phyloP scores from a whole-genome alignment of 768 basidiomycete species.

The Boletellus emodensis region DNA sequence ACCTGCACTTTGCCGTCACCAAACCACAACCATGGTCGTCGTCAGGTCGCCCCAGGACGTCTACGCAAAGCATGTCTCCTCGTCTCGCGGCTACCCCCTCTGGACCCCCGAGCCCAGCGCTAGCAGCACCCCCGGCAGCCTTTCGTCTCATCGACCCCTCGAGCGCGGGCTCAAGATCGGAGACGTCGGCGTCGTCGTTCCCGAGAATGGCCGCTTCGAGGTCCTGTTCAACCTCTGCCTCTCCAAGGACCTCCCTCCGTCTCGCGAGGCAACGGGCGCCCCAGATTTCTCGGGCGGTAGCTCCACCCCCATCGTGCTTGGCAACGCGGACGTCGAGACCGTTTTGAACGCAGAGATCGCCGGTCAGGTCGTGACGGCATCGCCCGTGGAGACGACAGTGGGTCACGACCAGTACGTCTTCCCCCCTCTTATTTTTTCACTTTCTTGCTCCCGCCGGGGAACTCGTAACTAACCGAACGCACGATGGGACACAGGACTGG shows the following conservation, averaged over 20 bases:
- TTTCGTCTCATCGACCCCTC: background rate
- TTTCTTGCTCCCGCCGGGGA: background rate
- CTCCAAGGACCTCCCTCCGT: constrained; percentile 27
- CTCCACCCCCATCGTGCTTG: constrained; percentile 25
- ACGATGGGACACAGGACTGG: background rate
- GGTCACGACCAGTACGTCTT: background rate
- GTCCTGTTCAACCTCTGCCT: constrained; percentile 38
- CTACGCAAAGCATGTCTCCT: constrained; percentile 23
- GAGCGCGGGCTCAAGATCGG: constrained; percentile 33
- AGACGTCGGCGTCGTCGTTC: constrained; percentile 36
- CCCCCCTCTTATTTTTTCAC: background rate
- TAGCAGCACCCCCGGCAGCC: constrained; percentile 3
- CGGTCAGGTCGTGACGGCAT: constrained; percentile 5
- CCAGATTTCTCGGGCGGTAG: constrained; percentile 15
- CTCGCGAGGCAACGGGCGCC: constrained; percentile 14
- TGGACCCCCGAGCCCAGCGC: constrained; percentile 33
- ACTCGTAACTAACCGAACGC: too few species aligned
- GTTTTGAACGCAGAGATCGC: constrained; percentile 7
- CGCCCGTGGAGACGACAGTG: constrained; percentile 13
- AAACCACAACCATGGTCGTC: constrained; percentile 8
- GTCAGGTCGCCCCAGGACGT: constrained; percentile 24
- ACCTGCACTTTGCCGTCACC: background rate
- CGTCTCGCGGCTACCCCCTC: constrained; percentile 33
- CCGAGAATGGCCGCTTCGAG: constrained; percentile 33
- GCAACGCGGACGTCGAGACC: constrained; percentile 15